Conservation (phyloP, 768 basidiomycete species). For the Amyloporia xantha region DNA sequence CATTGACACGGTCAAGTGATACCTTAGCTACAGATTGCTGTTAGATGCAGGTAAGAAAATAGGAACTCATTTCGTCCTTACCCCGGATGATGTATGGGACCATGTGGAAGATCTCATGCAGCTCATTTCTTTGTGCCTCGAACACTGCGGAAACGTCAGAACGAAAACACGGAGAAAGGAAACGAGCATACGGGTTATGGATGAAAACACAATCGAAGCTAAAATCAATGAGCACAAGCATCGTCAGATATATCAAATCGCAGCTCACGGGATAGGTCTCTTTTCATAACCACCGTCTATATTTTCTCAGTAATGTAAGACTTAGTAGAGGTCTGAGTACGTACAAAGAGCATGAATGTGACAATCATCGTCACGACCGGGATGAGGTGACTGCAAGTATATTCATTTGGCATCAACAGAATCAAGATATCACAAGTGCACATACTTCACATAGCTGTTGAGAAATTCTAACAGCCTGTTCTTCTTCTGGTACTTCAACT, state of each 20-base stretch:
- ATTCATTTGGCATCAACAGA: too few species aligned
- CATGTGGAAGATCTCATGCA: background rate
- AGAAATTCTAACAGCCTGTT: constrained; percentile 42
- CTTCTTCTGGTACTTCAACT: constrained; percentile 48
- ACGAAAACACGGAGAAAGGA: too few species aligned
- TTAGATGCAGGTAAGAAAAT: too few species aligned
- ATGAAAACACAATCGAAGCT: background rate
- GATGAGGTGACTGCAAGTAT: background rate
- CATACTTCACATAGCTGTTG: constrained; percentile 35
- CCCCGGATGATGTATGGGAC: background rate
- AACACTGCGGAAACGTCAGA: background rate
- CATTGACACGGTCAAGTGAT: background rate
- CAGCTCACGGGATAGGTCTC: background rate
- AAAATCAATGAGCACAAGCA: background rate
- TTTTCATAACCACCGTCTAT: background rate
- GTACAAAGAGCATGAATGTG: background rate
- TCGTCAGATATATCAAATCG: too few species aligned
- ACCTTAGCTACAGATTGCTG: background rate
- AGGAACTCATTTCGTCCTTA: too few species aligned
- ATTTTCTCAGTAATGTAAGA: background rate
- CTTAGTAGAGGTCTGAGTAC: background rate
- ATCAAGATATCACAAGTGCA: too few species aligned
- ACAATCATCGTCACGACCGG: background rate
- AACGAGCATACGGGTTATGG: background rate
- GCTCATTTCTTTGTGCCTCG: background rate